Conservation (phyloP, 768 basidiomycete genomes). For the Boletellus ananiceps region DNA sequence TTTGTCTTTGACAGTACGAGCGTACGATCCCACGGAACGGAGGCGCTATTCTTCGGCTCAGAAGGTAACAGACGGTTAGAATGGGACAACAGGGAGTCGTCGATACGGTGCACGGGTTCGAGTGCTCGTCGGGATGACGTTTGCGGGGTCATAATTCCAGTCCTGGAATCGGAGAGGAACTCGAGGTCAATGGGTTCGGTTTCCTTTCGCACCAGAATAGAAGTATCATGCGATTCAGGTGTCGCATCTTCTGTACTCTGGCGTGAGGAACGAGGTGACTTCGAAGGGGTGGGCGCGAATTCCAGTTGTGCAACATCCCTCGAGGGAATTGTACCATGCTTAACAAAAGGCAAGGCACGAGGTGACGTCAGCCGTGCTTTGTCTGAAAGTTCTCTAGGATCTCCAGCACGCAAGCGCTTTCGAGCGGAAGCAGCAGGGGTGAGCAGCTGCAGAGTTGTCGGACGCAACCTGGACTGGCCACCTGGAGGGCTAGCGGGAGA, state of each 20-base stretch:
- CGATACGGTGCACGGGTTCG: background rate
- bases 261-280: background rate
- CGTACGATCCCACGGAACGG: background rate
- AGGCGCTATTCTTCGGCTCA: background rate
- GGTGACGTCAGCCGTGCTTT: background rate
- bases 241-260: background rate
- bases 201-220: background rate
- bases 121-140: conserved; percentile 7
- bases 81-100: conserved; percentile 2
- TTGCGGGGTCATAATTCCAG: conserved; percentile 16
- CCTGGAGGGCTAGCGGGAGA: background rate
- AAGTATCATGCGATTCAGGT: background rate
- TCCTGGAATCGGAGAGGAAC: background rate
- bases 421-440: conserved; percentile 21
- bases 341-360: background rate
- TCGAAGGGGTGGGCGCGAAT: conserved; percentile 1
- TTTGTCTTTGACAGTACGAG: background rate
- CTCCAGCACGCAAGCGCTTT: conserved; percentile 7
- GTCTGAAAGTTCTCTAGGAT: background rate
- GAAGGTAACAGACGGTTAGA: background rate
- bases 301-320: conserved; percentile 4
- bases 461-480: conserved; percentile 4
- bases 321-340: background rate
- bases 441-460: conserved; percentile 14
- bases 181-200: background rate